phyloP scores from a whole-genome alignment of 805 yeast species.

The Myxozyma kluyveri region DNA sequence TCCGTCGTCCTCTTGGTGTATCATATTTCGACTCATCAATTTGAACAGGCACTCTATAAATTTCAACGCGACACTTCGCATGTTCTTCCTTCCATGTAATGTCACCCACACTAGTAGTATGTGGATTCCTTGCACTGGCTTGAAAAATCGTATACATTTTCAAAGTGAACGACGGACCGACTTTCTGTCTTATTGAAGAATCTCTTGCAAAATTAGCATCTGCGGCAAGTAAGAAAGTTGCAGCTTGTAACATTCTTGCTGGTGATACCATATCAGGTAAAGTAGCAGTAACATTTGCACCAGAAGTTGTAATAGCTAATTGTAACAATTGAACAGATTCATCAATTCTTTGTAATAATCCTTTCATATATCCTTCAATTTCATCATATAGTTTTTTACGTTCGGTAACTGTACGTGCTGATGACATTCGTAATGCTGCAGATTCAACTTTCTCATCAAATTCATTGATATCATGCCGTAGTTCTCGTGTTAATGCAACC shows the following conservation, averaged over 20 bases:
- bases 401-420: slow-evolving; percentile 30
- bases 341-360: slow-evolving; percentile 53
- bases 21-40: not conserved
- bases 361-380: slow-evolving; percentile 52
- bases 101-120: slow-evolving; percentile 45
- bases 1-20: slow-evolving; percentile 9
- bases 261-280: slow-evolving; percentile 59
- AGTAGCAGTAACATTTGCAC: slow-evolving; percentile 54
- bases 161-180: slow-evolving; percentile 61
- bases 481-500: slow-evolving; percentile 51
- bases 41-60: slow-evolving; percentile 38
- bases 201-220: slow-evolving; percentile 36
- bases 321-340: slow-evolving; percentile 62
- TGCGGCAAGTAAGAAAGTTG: slow-evolving; percentile 45
- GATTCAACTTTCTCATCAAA: slow-evolving; percentile 52
- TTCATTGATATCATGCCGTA: slow-evolving; percentile 56
- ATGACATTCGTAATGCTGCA: slow-evolving; percentile 38
- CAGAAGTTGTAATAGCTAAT: slow-evolving; percentile 64
- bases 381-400: slow-evolving; percentile 42
- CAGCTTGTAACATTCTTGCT: slow-evolving; percentile 62
- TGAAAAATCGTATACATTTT: slow-evolving; percentile 59
- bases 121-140: slow-evolving; percentile 44
- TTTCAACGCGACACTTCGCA: slow-evolving; percentile 52
- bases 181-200: slow-evolving; percentile 35
- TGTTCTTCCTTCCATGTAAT: slow-evolving; percentile 73